phyloP scores from a whole-genome alignment of 2,329 filamentous ascomycete genomes.

The Phaeoacremonium minimum region DNA sequence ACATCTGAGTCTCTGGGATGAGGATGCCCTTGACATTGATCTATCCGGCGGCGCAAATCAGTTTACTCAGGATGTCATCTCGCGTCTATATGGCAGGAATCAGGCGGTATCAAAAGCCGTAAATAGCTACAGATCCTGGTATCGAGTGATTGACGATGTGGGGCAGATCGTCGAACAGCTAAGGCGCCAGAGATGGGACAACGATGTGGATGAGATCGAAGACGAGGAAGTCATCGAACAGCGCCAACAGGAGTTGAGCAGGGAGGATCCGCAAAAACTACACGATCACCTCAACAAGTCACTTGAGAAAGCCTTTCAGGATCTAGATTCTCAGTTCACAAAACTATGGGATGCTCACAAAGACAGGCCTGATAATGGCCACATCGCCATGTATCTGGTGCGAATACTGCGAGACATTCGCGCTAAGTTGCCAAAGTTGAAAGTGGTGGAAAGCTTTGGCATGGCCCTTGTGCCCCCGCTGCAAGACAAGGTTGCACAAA shows the following conservation, averaged over 20 bases:
- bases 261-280: conserved; percentile 44
- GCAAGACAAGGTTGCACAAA: conserved; percentile 54
- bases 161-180: conserved; percentile 60
- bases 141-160: conserved; percentile 65
- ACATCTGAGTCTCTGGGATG: conserved; percentile 62
- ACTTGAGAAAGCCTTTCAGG: conserved; percentile 25
- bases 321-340: conserved; percentile 52
- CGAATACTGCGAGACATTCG: conserved; percentile 73
- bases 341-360: conserved; percentile 43
- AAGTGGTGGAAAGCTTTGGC: conserved; percentile 51
- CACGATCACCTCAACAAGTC: conserved; percentile 24
- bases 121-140: conserved; percentile 68
- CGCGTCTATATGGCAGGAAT: conserved; percentile 69
- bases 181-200: conserved; percentile 68
- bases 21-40: conserved; percentile 59
- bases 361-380: conserved; percentile 42
- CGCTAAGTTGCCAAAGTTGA: conserved; percentile 53
- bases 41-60: conserved; percentile 58
- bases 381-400: conserved; percentile 62
- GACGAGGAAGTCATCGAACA: conserved; percentile 67
- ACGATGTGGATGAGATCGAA: conserved; percentile 68
- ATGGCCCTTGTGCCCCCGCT: conserved; percentile 57
- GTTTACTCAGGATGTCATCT: conserved; percentile 67
- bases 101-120: conserved; percentile 59
- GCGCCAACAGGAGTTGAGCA: conserved; percentile 63